Evolutionary conservation across 306 rosid species (phyloP).

Genomic region (Vigna unguiculata): DNA sequence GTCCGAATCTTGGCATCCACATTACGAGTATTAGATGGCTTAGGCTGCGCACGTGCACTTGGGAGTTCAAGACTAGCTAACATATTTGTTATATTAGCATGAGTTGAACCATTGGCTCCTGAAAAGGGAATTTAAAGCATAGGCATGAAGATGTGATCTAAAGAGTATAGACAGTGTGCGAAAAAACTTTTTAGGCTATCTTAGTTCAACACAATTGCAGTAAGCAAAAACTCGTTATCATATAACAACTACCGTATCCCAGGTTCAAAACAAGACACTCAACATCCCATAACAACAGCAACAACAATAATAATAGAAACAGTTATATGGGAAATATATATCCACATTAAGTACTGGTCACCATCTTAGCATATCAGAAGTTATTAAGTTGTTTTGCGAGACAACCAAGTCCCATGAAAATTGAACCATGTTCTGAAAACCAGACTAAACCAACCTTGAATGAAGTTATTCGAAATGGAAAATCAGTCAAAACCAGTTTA

Average conservation of each 20-base stretch:
- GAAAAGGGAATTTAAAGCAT: constrained; percentile 44
- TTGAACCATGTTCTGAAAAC: too few relatives aligned
- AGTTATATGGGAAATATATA: constrained; percentile 17
- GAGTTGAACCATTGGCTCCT: constrained; percentile 54
- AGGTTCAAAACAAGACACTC: too few relatives aligned
- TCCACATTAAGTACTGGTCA: not conserved
- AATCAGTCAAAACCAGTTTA: too few relatives aligned
- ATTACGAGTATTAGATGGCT: constrained; percentile 54
- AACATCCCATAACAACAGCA: not conserved
- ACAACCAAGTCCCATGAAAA: constrained; percentile 10
- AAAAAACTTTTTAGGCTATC: constrained; percentile 32
- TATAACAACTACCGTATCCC: not conserved
- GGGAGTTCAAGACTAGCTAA: constrained; percentile 45
- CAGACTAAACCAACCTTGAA: too few relatives aligned
- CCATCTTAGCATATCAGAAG: constrained; percentile 14
- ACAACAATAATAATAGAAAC: not conserved
- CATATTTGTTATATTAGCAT: constrained; percentile 46
- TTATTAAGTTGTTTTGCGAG: not conserved
- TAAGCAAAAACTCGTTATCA: constrained; percentile 9
- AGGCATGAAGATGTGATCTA: constrained; percentile 28
- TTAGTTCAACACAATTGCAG: constrained; percentile 32
- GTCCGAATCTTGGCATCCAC: constrained; percentile 41
- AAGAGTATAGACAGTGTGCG: constrained; percentile 11
- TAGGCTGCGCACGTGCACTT: constrained; percentile 48
- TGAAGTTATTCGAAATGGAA: too few relatives aligned